Percentiles rank a stretch among this genome's conserved stretches.
These are phyloP conservation scores for Trichoderma harzianum DNA, from an alignment of 2,329 filamentous ascomycete genomes.

Conservation along the genomic window DNA sequence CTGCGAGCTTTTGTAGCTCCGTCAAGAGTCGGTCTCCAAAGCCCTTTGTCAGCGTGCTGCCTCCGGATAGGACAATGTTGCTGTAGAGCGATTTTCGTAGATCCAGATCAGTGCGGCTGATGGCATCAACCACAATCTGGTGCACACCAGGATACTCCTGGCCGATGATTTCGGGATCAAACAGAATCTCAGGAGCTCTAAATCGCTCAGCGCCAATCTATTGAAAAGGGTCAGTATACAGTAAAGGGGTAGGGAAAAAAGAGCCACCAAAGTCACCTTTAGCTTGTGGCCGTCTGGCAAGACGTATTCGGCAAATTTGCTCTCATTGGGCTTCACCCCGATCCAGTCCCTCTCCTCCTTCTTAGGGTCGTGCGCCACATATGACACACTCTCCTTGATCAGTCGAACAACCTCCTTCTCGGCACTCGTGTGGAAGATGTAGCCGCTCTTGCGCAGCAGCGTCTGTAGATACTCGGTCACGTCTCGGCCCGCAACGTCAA, in stretches of 20 bases:
- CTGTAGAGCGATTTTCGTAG: constrained; percentile 89
- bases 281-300: constrained; percentile 92
- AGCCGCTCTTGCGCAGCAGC: constrained; percentile 84
- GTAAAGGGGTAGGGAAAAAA: background rate
- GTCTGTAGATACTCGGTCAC: constrained; percentile 95
- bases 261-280: constrained; percentile 54
- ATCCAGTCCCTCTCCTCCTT: constrained; percentile 97
- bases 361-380: constrained; percentile 84
- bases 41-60: constrained; percentile 92
- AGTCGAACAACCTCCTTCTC: constrained; percentile 98
- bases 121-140: constrained; percentile 95
- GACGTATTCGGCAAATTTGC: constrained; percentile 80
- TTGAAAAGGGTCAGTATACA: background rate
- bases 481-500: constrained; percentile 93
- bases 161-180: constrained; percentile 95
- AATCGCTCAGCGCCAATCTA: constrained; percentile 91
- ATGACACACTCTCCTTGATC: constrained; percentile 94
- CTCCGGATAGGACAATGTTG: constrained; percentile 95
- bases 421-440: constrained; percentile 94
- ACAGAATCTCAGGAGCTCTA: constrained; percentile 92
- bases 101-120: constrained; percentile 92
- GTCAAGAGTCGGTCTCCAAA: constrained; percentile 90
- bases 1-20: constrained; percentile 88
- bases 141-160: constrained; percentile 96
- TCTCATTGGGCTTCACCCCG: constrained; percentile 70